Conservation (phyloP, 441 rosid species). For the Mallotus repandus region DNA sequence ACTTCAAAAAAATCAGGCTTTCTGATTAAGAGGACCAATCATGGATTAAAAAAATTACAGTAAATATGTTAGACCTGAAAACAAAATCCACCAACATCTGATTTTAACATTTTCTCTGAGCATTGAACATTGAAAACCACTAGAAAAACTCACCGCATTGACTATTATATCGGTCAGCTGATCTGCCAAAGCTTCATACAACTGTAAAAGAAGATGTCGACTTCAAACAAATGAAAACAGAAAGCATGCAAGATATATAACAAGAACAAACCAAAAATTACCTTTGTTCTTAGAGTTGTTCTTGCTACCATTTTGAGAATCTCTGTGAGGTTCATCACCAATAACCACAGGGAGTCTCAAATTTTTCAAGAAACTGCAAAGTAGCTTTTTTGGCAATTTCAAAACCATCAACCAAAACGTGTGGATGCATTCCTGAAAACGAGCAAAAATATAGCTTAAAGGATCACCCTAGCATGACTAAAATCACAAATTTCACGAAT, state of each 20-base stretch:
- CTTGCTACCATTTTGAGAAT: constrained; percentile 96
- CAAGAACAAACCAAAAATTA: constrained; percentile 13
- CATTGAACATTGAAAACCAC: constrained; percentile 1
- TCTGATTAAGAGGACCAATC: constrained; percentile 78
- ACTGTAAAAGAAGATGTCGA: constrained; percentile 42
- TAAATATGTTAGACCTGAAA: not conserved
- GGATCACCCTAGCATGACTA: not conserved
- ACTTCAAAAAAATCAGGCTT: too few relatives aligned
- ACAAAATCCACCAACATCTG: not conserved
- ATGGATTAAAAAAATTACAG: constrained; percentile 10
- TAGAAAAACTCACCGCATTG: constrained; percentile 56
- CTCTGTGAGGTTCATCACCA: constrained; percentile 93
- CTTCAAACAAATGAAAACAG: not conserved
- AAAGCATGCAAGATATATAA: not conserved
- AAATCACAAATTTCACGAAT: not conserved
- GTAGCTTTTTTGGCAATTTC: constrained; percentile 94
- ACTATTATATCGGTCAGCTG: constrained; percentile 84
- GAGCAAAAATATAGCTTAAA: not conserved
- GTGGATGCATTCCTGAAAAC: constrained; percentile 87
- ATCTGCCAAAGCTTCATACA: constrained; percentile 88
- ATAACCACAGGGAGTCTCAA: constrained; percentile 91
- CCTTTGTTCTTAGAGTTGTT: constrained; percentile 89
- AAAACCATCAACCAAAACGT: constrained; percentile 93
- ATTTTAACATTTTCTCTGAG: not conserved
- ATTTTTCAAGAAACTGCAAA: constrained; percentile 83